A percentile compares a stretch with the other conserved stretches of the same genome.
Evolutionary conservation across 306 rosid species (phyloP).

Genomic region (Glycine tomentella): DNA sequence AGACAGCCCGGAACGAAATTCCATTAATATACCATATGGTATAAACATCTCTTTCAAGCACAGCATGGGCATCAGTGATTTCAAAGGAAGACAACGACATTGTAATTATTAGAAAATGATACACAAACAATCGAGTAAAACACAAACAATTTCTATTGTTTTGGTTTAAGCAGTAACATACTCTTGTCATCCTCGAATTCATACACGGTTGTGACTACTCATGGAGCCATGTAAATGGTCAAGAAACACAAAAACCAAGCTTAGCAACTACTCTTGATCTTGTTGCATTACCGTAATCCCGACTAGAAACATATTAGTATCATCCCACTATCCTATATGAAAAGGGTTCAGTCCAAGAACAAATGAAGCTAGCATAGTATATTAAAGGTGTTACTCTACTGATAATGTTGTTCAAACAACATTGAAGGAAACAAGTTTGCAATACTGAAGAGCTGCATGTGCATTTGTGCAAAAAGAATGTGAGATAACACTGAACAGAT

Average conservation of each 20-base stretch:
- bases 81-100: not conserved
- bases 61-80: not conserved
- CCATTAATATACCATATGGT: not conserved
- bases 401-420: constrained; percentile 10
- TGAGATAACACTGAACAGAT: not conserved
- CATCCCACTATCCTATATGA: not conserved
- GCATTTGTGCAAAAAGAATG: not conserved
- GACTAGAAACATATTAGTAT: not conserved
- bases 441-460: not conserved
- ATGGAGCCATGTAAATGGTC: not conserved
- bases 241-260: constrained; percentile 9
- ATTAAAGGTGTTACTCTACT: constrained; percentile 4
- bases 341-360: constrained; percentile 25
- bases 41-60: too few relatives aligned
- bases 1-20: not conserved
- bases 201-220: not conserved
- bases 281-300: not conserved
- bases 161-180: not conserved
- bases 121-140: not conserved
- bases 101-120: constrained; percentile 5
- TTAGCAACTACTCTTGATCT: constrained; percentile 11
- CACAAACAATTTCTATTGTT: not conserved
- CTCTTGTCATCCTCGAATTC: not conserved
- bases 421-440: not conserved
- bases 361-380: constrained; percentile 9